These are phyloP conservation scores for Coemansia sp. DNA, from an alignment of 192 early-diverging fungal genomes.

Conservation along the genomic window DNA sequence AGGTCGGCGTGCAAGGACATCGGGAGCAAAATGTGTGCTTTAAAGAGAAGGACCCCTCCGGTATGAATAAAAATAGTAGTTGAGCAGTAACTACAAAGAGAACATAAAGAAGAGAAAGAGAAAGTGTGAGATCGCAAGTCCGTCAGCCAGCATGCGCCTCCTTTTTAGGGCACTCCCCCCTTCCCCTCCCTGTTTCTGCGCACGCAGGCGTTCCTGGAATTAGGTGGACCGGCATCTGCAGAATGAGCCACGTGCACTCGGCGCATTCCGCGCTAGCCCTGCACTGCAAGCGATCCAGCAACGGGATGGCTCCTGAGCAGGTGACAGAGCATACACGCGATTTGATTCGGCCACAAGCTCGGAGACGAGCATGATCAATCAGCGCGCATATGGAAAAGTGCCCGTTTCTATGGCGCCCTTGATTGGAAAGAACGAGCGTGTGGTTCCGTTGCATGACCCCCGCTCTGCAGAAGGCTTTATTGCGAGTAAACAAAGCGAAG, in stretches of 20 bases:
- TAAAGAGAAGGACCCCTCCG: background rate
- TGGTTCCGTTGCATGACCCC: no score
- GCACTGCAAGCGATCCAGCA: no score
- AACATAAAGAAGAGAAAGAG: conserved; percentile 1
- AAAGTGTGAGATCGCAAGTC: conserved; percentile 4
- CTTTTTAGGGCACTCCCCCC: conserved; percentile 6
- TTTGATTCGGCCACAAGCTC: background rate
- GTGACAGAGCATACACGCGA: no score
- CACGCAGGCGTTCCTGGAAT: background rate
- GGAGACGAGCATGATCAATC: background rate
- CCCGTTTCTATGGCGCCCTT: no score
- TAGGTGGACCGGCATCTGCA: background rate
- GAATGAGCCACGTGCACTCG: background rate
- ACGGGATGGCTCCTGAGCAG: no score
- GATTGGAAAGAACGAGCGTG: no score
- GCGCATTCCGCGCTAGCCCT: background rate
- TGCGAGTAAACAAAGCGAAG: conserved; percentile 38
- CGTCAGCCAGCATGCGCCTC: conserved; percentile 13
- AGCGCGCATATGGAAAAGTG: no score
- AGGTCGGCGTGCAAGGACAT: conserved; percentile 9
- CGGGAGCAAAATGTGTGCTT: background rate
- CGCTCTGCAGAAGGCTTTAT: background rate
- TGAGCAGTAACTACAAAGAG: conserved; percentile 1
- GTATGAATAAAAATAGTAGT: background rate
- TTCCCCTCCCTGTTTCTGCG: background rate